These are phyloP conservation scores for Wickerhamiella brachini DNA, from an alignment of 805 yeast genomes.

Conservation along the genomic window DNA sequence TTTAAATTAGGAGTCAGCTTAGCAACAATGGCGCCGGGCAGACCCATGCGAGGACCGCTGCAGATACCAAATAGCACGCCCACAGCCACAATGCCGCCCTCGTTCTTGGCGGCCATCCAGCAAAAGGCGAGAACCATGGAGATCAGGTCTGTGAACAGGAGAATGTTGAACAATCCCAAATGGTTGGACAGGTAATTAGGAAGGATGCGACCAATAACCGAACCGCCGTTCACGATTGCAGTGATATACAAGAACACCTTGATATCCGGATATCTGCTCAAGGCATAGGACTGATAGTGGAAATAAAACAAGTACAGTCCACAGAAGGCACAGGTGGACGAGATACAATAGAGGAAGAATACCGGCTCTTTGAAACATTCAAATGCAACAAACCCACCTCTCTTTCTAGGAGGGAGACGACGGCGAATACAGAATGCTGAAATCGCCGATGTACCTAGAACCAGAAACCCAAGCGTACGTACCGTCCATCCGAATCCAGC, in stretches of 20 bases:
- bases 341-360: slow-evolving; percentile 16
- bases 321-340: slow-evolving; percentile 19
- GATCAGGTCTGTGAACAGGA: slow-evolving; percentile 2
- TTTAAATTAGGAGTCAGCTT: slow-evolving; percentile 16
- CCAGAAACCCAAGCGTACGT: slow-evolving; percentile 35
- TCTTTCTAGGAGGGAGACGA: slow-evolving; percentile 21
- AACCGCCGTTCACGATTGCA: slow-evolving; percentile 25
- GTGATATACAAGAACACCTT: slow-evolving; percentile 20
- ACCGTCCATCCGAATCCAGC: slow-evolving; percentile 44
- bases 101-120: slow-evolving; percentile 23
- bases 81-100: slow-evolving; percentile 18
- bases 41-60: slow-evolving; percentile 20
- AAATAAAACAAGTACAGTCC: slow-evolving; percentile 25
- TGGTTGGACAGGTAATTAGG: slow-evolving; percentile 36
- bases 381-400: slow-evolving; percentile 17
- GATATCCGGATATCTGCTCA: slow-evolving; percentile 13
- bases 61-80: slow-evolving; percentile 21
- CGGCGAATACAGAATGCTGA: slow-evolving; percentile 18
- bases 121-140: slow-evolving; percentile 21
- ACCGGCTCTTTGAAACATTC: slow-evolving; percentile 20
- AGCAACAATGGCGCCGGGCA: slow-evolving; percentile 21
- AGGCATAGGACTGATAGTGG: slow-evolving; percentile 23
- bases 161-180: slow-evolving; percentile 1
- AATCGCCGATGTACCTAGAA: slow-evolving; percentile 20
- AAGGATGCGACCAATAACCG: slow-evolving; percentile 37